Evolutionary conservation across 345 rosid genomes (phyloP).

Genomic region (Corchorus olitorius): DNA sequence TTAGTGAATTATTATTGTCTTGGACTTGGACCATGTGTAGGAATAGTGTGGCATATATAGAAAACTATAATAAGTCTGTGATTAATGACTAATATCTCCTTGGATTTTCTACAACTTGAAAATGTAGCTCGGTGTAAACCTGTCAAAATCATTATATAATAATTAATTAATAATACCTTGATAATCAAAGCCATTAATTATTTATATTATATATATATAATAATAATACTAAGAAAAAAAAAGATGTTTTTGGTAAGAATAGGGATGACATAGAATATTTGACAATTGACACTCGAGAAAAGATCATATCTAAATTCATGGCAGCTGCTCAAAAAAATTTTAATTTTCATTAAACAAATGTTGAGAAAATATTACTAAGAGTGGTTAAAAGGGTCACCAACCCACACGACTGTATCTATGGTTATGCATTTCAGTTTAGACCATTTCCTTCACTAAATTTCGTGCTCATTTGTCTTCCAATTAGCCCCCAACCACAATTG

Average conservation of each 20-base stretch:
- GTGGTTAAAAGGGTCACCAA: conserved; percentile 73
- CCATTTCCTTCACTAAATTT: conserved; percentile 1
- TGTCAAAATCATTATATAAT: background rate
- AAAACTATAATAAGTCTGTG: background rate
- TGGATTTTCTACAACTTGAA: background rate
- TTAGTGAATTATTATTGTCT: too few relatives aligned
- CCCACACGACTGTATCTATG: conserved; percentile 43
- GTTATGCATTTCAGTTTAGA: conserved; percentile 34
- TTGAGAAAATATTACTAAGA: conserved; percentile 29
- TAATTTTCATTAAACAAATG: background rate
- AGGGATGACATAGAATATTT: conserved; percentile 20
- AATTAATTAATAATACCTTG: background rate
- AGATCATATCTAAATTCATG: background rate
- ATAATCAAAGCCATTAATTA: background rate
- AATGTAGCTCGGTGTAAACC: background rate
- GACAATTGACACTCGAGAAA: conserved; percentile 7
- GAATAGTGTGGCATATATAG: background rate
- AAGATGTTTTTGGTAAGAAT: conserved; percentile 5
- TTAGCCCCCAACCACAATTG: conserved; percentile 28
- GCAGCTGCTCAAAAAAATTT: background rate
- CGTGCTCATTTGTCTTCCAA: conserved; percentile 21
- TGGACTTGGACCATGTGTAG: background rate
- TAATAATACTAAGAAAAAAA: background rate
- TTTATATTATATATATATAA: background rate
- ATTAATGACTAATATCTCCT: background rate